Evolutionary conservation across 2,329 filamentous ascomycete species (phyloP).

Genomic region (Pseudogymnoascus sp.): DNA sequence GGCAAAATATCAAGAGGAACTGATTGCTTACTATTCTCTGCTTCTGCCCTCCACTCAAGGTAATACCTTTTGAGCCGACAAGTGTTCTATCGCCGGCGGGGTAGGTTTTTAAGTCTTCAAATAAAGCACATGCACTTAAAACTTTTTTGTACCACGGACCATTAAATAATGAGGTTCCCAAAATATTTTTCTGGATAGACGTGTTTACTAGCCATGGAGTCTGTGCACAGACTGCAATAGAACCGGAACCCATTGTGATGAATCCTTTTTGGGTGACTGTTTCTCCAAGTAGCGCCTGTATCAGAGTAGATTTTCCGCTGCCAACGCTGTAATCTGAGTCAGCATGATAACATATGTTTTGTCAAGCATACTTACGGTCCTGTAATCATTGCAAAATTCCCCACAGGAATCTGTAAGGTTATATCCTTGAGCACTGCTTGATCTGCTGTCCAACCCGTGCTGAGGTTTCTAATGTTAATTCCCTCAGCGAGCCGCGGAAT

Average conservation of each 20-base stretch:
- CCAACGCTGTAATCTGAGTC: slow-evolving; percentile 18
- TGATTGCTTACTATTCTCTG: slow-evolving; percentile 18
- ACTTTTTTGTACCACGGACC: slow-evolving; percentile 22
- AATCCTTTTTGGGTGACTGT: slow-evolving; percentile 13
- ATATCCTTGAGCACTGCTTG: slow-evolving; percentile 12
- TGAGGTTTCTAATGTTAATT: neutral
- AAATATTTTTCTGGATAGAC: slow-evolving; percentile 34
- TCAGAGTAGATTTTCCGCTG: slow-evolving; percentile 25
- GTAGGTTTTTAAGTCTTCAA: slow-evolving; percentile 20
- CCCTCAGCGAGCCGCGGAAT: neutral
- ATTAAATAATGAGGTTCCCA: slow-evolving; percentile 26
- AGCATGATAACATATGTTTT: neutral
- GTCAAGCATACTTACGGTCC: slow-evolving; percentile 17
- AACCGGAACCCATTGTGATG: slow-evolving; percentile 9
- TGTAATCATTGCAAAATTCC: slow-evolving; percentile 21
- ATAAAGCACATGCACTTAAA: slow-evolving; percentile 20
- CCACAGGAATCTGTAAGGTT: slow-evolving; percentile 12
- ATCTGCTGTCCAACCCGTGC: slow-evolving; percentile 10
- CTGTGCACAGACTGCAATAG: slow-evolving; percentile 37
- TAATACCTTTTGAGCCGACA: slow-evolving; percentile 27
- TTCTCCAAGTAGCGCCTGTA: slow-evolving; percentile 25
- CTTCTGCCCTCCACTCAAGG: slow-evolving; percentile 25
- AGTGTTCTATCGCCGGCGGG: slow-evolving; percentile 21
- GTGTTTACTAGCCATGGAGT: slow-evolving; percentile 37
- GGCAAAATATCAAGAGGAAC: neutral